A percentile compares a stretch with the other conserved stretches of the same genome.
These are phyloP conservation scores for Ramaria sp. DNA, from an alignment of 768 basidiomycete species.

Conservation along the genomic window DNA sequence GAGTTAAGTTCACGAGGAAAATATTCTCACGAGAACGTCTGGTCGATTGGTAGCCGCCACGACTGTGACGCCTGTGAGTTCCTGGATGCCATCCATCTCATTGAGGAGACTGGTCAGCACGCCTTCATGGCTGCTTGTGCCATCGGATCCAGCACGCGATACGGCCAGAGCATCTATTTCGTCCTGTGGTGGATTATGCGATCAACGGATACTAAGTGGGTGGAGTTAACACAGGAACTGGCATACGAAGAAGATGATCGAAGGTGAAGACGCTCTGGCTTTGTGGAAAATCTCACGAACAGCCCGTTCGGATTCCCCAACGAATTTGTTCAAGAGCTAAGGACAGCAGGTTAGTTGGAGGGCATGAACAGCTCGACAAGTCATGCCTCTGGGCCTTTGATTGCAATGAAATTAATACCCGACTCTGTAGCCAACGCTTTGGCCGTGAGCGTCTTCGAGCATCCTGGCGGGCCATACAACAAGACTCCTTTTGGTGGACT, in stretches of 20 bases:
- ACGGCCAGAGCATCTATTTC: constrained; percentile 93
- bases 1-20: neutral
- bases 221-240: no score
- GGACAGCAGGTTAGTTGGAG: neutral
- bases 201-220: no score
- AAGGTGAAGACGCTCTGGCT: constrained; percentile 87
- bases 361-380: no score
- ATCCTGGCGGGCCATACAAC: constrained; percentile 94
- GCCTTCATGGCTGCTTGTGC: constrained; percentile 63
- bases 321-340: constrained; percentile 93
- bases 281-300: constrained; percentile 94
- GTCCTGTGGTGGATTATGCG: constrained; percentile 42
- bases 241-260: constrained; percentile 92
- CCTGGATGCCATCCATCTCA: constrained; percentile 98
- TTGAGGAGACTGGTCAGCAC: constrained; percentile 89
- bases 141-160: constrained; percentile 52
- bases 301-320: constrained; percentile 93
- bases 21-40: constrained; percentile 65
- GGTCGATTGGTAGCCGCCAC: constrained; percentile 95
- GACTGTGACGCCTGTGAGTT: constrained; percentile 87
- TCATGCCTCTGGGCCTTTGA: constrained; percentile 91
- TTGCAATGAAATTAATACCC: constrained; percentile 91
- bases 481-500: constrained; percentile 82
- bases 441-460: constrained; percentile 89
- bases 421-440: constrained; percentile 89